Evolutionary conservation across 306 rosid species (phyloP), one percentile per base, ranked within the genome.

Genomic region (Casuarina glauca): DNA sequence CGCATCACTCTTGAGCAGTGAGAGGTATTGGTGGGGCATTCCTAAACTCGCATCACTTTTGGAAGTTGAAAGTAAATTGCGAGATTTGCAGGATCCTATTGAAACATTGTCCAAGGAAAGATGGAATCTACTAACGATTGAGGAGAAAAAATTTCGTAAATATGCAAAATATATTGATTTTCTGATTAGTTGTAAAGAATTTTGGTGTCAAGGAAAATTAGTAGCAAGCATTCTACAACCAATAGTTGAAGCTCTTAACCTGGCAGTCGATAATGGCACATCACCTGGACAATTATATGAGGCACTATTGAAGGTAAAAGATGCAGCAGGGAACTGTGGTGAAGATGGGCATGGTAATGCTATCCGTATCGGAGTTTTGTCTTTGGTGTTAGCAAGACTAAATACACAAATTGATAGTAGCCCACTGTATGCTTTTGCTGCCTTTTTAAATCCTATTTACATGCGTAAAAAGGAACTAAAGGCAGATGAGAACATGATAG

Each of bases 371-470:
- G 32, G 32, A 26, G 32, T 26, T 26, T 26, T 26, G 32, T 26
- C 32, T 26, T 26, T 26, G 32, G 32, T 26, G 32, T 26, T 26
- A 26, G 32, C 32, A 26, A 26, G 32, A 26, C 32, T 26, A 26
- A 26, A 26, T 0, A 26, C 32, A 26, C 32, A 26, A 26, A 26
- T 26, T 26, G 32, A 26, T 26, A 26, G 32, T 26, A 26, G 32
- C 32, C 32, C 32, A 26, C 32, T 26, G 32, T 26, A 26, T 26
- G 32, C 32, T 26, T 26, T 26, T 26, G 10, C 66, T 0, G 42
- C 79, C 39, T 76, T 76, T 26, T 44, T 68, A 32, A 53, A 67
- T 69, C 80, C 68, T 4, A 42, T 53, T 1, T 76, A 51, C 16
- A 42, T 77, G 80, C 26, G 0, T 44, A 6, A 35, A 53, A 69